Evolutionary conservation across 2,329 filamentous ascomycete species (phyloP).

Genomic region (Sporothrix euskadiensis): DNA sequence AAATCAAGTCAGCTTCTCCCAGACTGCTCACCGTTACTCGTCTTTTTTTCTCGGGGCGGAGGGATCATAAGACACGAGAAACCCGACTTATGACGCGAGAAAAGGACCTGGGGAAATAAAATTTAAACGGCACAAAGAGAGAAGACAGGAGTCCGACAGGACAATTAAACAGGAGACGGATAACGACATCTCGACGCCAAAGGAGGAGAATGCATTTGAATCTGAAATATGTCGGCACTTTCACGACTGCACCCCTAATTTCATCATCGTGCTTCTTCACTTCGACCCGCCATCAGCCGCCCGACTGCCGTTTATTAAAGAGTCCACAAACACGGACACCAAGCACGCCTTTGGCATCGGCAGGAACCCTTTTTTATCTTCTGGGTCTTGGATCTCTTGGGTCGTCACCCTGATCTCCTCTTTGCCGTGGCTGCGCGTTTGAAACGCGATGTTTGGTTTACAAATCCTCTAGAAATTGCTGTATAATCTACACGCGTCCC

Average conservation of each 20-base stretch:
- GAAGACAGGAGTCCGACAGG: background rate
- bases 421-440: slow-evolving; percentile 8
- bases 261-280: background rate
- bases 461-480: background rate
- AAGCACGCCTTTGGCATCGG: background rate
- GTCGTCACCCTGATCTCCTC: background rate
- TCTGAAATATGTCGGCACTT: background rate
- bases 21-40: too few species aligned
- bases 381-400: background rate
- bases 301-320: background rate
- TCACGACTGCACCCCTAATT: background rate
- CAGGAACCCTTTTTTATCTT: background rate
- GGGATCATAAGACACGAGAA: background rate
- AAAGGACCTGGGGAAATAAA: background rate
- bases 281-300: background rate
- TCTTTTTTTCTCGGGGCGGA: background rate
- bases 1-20: background rate
- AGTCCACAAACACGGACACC: background rate
- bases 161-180: background rate
- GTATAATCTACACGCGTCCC: background rate
- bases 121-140: background rate
- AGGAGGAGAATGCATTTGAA: background rate
- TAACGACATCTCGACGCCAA: background rate
- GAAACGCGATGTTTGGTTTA: background rate
- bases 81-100: background rate